These are phyloP conservation scores for Aspergillus tanneri DNA, from an alignment of 2,329 filamentous ascomycete species.

Conservation along the genomic window DNA sequence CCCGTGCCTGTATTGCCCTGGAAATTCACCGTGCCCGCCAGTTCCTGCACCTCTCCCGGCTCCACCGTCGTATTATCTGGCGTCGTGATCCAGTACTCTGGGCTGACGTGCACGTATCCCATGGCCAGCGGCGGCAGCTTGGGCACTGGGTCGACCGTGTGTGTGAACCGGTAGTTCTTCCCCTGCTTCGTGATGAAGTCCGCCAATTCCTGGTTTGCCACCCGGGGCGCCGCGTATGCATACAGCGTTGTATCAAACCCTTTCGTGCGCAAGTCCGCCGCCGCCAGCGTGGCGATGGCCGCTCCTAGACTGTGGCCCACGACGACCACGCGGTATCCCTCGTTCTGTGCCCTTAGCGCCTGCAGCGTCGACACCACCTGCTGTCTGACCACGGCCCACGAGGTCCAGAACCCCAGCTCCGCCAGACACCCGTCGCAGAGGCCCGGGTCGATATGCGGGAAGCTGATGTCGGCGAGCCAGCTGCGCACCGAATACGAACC, in stretches of 20 bases:
- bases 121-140: conserved; percentile 62
- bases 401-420: conserved; percentile 48
- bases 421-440: conserved; percentile 47
- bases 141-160: conserved; percentile 66
- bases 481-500: conserved; percentile 39
- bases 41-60: conserved; percentile 20
- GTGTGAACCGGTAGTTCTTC: conserved; percentile 64
- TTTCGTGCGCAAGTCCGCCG: conserved; percentile 53
- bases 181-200: conserved; percentile 55
- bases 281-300: conserved; percentile 62
- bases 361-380: conserved; percentile 40
- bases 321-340: conserved; percentile 43
- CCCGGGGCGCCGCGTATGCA: conserved; percentile 66
- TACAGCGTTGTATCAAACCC: conserved; percentile 58
- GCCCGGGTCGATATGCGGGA: conserved; percentile 31
- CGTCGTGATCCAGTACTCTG: conserved; percentile 64
- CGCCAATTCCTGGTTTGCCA: conserved; percentile 59
- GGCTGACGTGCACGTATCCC: conserved; percentile 65
- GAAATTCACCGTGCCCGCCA: conserved; percentile 23
- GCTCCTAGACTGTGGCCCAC: conserved; percentile 69
- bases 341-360: conserved; percentile 13
- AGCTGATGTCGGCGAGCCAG: conserved; percentile 26
- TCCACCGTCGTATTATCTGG: conserved; percentile 22
- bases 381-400: conserved; percentile 41
- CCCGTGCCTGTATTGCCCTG: conserved; percentile 29